Evolutionary conservation across 306 rosid genomes (phyloP).

Genomic region (Fragaria ananassa): DNA sequence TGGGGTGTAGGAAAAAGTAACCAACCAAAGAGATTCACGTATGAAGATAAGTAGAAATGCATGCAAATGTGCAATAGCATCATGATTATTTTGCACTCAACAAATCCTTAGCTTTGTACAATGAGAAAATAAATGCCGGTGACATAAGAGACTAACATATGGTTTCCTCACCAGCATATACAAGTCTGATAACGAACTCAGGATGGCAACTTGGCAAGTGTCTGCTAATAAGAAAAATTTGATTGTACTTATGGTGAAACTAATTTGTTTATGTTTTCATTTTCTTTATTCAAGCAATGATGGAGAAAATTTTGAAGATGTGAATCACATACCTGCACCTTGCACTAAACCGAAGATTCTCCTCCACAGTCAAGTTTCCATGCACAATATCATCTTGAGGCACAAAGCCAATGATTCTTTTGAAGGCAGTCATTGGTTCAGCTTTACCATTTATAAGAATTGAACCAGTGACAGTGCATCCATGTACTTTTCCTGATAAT

Average conservation of each 20-base stretch:
- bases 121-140: too few relatives aligned
- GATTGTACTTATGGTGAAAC: not conserved
- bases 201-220: not conserved
- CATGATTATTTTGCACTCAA: not conserved
- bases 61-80: not conserved
- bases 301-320: not conserved
- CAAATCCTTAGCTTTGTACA: not conserved
- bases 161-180: not conserved
- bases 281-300: not conserved
- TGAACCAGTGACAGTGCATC: constrained; percentile 62
- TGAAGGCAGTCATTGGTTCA: constrained; percentile 60
- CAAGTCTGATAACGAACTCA: not conserved
- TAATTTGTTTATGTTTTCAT: not conserved
- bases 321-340: constrained; percentile 62
- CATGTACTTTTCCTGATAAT: constrained; percentile 66
- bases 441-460: constrained; percentile 61
- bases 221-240: not conserved
- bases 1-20: not conserved
- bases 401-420: constrained; percentile 75
- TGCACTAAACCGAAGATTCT: constrained; percentile 82
- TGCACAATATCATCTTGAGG: constrained; percentile 93
- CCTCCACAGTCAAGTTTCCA: constrained; percentile 87
- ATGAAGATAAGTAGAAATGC: not conserved
- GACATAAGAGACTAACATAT: too few relatives aligned
- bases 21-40: not conserved